phyloP scores from a whole-genome alignment of 768 basidiomycete species.

The Ramaria rubella region DNA sequence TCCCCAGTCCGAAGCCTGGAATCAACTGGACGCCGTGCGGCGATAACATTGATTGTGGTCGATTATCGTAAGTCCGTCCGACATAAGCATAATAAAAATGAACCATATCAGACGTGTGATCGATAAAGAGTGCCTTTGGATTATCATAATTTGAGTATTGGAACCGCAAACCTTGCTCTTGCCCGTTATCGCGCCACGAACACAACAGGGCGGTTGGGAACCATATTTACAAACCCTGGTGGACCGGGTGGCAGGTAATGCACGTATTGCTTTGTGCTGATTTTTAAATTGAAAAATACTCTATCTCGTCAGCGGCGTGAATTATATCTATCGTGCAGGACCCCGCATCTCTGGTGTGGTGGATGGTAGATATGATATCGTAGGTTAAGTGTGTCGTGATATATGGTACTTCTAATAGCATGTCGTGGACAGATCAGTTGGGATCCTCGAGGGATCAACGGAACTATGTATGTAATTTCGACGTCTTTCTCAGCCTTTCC shows the following conservation, averaged over 20 bases:
- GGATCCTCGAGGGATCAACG: conserved; percentile 28
- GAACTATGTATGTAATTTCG: conserved; percentile 18
- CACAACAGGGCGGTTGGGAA: conserved; percentile 21
- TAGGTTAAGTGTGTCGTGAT: not conserved
- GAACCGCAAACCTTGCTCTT: conserved; percentile 25
- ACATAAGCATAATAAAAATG: not conserved
- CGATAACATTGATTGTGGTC: conserved; percentile 18
- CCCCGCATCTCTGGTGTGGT: conserved; percentile 15
- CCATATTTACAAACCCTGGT: conserved; percentile 29
- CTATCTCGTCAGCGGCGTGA: conserved; percentile 15
- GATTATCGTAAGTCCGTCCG: conserved; percentile 10
- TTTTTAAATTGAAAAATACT: not conserved
- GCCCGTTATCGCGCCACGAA: conserved; percentile 25
- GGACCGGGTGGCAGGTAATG: conserved; percentile 21
- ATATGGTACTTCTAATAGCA: not conserved
- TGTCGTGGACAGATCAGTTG: conserved; percentile 14
- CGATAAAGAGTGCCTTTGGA: conserved; percentile 26
- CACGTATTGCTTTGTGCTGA: not conserved
- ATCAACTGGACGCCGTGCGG: conserved; percentile 17
- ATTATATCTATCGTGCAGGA: conserved; percentile 20
- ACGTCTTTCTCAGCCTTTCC: not conserved
- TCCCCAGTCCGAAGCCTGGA: not conserved
- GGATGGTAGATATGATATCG: conserved; percentile 20
- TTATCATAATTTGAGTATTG: conserved; percentile 24
- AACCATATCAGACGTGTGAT: not conserved